Percentiles rank a stretch among this genome's conserved stretches.
Evolutionary conservation across 352 stramenopile genomes (phyloP).

Genomic region (Pythium phragmiticola): DNA sequence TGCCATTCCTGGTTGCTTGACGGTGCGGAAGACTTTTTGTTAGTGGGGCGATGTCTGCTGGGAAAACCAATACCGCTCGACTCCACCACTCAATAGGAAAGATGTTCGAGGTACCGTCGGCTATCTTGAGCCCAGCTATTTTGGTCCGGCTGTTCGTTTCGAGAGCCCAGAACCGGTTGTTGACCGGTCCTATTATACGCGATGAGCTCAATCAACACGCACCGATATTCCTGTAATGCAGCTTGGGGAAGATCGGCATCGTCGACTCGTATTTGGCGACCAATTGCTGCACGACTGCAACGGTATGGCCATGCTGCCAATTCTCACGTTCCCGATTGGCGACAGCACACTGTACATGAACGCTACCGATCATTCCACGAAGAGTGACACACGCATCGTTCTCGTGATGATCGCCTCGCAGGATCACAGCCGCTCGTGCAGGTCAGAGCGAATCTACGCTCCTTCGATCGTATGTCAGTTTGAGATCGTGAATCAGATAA

Average conservation of each 20-base stretch:
- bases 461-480: conserved; percentile 15
- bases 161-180: too few relatives aligned
- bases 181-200: too few relatives aligned
- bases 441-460: conserved; percentile 3
- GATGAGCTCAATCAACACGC: too few relatives aligned
- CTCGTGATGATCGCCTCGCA: conserved; percentile 4
- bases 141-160: too few relatives aligned
- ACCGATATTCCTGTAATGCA: too few relatives aligned
- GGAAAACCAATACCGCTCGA: too few relatives aligned
- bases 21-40: conserved; percentile 1
- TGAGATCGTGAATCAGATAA: background rate
- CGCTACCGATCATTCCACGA: conserved; percentile 11
- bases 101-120: too few relatives aligned
- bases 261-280: background rate
- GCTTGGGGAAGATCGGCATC: too few relatives aligned
- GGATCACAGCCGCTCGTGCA: background rate
- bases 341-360: conserved; percentile 4
- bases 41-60: too few relatives aligned
- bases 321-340: conserved; percentile 6
- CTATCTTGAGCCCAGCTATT: too few relatives aligned
- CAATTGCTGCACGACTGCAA: background rate
- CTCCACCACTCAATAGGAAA: too few relatives aligned
- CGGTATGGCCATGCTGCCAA: background rate
- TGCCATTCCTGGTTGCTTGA: background rate
- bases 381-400: background rate